Evolutionary conservation across 2,329 filamentous ascomycete genomes (phyloP), one percentile per base, ranked within the genome.

Genomic region (Cordyceps pruinosa): DNA sequence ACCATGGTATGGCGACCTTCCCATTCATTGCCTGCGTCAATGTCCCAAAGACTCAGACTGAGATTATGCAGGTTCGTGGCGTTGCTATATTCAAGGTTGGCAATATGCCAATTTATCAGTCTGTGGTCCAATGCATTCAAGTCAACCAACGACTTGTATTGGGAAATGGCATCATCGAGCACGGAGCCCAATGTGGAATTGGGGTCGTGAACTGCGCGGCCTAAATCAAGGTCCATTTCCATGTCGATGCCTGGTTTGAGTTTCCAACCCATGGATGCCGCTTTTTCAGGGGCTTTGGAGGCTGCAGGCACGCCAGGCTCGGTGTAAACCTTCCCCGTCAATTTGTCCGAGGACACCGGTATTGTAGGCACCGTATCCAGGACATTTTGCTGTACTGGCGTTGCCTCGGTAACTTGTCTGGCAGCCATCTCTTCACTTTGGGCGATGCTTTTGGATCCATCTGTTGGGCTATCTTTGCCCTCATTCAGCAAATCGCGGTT

Each of bases 31-130:
- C 94, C 94, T 50, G 92, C 91, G 68, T 99, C 95, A 66, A 99
- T 91, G 70, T 99, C 95, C 90, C 95, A 97, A 0, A 92, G 87
- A 8, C 87, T 85, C 15, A 99, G 82, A 70, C 93, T 97, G 19
- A 99, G 81, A 61, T 88, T 87, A 62, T 88, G 86, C 56, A 96
- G 85, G 62, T 91, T 95, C 2, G 86, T 89, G 2, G 94, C 94
- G 70, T 97, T 99, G 61, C 93, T 95, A 68, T 99, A 99, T 71
- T 99, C 94, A 15, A 99, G 80, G 68, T 99, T 99, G 62, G 95
- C 95, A 70, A 97, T 88, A 71, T 99, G 95, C 94, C 94, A 99
- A 67, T 97, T 99, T 66, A 97, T 81, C 17, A 99, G 77, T 46
- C 94, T 84, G 71, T 96, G 86, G 66, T 99, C 94, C 67, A 90